phyloP scores from a whole-genome alignment of 768 basidiomycete genomes.

The Tephrocybe sp. region DNA sequence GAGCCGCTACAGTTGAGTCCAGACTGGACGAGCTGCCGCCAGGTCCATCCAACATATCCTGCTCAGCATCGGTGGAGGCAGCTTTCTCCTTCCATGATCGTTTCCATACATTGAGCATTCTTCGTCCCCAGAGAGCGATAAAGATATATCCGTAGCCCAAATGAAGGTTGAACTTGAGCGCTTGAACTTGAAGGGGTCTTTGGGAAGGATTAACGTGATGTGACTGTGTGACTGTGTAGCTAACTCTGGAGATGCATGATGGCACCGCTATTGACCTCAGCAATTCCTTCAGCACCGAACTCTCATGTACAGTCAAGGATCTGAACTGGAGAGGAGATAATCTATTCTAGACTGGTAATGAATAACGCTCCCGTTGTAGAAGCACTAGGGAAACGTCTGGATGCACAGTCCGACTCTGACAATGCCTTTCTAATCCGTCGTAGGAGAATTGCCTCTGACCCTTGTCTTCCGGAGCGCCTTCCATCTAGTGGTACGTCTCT shows the following conservation, averaged over 20 bases:
- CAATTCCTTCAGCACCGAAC: background rate
- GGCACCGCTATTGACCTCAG: background rate
- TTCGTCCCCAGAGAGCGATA: background rate
- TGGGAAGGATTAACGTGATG: too few relatives aligned
- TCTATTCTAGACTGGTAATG: conserved; percentile 18
- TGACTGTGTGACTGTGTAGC: too few relatives aligned
- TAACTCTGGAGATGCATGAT: too few relatives aligned
- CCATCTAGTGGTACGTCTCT: conserved; percentile 54
- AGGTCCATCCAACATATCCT: conserved; percentile 25
- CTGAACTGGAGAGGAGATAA: background rate
- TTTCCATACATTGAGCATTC: conserved; percentile 49
- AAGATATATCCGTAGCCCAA: too few relatives aligned
- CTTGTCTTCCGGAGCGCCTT: conserved; percentile 67
- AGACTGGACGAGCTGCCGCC: conserved; percentile 22
- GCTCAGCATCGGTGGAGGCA: conserved; percentile 16
- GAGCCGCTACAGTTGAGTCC: conserved; percentile 19
- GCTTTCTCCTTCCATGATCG: conserved; percentile 42
- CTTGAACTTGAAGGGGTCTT: too few relatives aligned
- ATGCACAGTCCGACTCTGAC: conserved; percentile 13
- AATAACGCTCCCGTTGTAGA: conserved; percentile 47
- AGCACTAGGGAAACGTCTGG: conserved; percentile 27
- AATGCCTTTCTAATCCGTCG: conserved; percentile 25
- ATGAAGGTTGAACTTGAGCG: too few relatives aligned
- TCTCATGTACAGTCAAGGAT: conserved; percentile 14
- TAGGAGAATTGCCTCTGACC: conserved; percentile 41